These are phyloP conservation scores for Myxozyma lipomycoides DNA, from an alignment of 805 yeast genomes.

Conservation along the genomic window DNA sequence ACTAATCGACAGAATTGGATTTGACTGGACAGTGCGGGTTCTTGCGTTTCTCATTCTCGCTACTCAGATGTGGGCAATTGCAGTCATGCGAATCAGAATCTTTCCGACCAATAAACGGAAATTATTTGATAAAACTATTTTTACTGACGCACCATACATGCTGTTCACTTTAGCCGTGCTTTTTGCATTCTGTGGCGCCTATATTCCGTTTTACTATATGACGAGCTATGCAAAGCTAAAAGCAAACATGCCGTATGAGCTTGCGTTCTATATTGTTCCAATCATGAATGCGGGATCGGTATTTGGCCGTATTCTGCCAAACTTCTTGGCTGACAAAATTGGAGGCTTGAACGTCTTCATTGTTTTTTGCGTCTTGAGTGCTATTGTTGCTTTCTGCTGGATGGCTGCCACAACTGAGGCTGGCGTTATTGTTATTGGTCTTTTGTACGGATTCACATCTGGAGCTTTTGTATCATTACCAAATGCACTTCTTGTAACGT, in stretches of 20 bases:
- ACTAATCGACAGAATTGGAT: conserved; percentile 45
- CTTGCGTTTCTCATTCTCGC: conserved; percentile 45
- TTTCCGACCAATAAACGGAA: conserved; percentile 7
- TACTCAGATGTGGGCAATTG: conserved; percentile 28
- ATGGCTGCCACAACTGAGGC: conserved; percentile 33
- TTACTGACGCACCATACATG: conserved; percentile 33
- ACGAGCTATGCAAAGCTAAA: conserved; percentile 31
- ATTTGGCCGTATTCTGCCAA: conserved; percentile 51
- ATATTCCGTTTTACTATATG: conserved; percentile 36
- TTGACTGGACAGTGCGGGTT: conserved; percentile 51
- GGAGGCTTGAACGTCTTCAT: conserved; percentile 47
- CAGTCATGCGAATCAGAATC: conserved; percentile 32
- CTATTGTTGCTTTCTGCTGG: conserved; percentile 39
- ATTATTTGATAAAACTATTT: conserved; percentile 25
- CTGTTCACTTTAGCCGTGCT: conserved; percentile 28
- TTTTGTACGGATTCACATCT: conserved; percentile 36
- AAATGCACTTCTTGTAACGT: conserved; percentile 33
- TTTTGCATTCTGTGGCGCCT: conserved; percentile 35
- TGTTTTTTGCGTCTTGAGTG: conserved; percentile 33
- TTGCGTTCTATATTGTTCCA: conserved; percentile 34
- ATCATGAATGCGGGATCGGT: conserved; percentile 40
- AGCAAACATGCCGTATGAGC: conserved; percentile 17
- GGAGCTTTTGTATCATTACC: conserved; percentile 38
- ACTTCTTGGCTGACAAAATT: conserved; percentile 44
- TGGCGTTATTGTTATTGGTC: conserved; percentile 33